A percentile compares a stretch with the other conserved stretches of the same genome.
Conservation (phyloP, 2,329 filamentous ascomycete genomes). For the Leptographium procerum region DNA sequence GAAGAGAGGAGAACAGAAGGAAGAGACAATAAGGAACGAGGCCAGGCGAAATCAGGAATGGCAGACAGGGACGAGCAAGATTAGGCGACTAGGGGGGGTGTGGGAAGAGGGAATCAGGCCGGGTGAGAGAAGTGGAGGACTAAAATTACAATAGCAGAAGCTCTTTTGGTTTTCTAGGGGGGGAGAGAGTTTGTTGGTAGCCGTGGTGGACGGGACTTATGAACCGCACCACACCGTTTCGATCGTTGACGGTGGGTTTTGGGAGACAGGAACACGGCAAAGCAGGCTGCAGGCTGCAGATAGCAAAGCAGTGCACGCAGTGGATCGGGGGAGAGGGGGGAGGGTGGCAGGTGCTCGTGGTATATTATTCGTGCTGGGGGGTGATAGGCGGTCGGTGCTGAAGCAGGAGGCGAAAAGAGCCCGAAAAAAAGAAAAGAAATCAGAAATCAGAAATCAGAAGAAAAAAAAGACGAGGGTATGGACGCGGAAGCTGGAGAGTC, state of each 20-base stretch:
- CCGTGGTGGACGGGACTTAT: neutral
- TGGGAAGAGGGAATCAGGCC: neutral
- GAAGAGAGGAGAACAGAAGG: neutral
- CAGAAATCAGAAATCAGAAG: neutral
- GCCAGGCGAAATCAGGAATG: slow-evolving; percentile 7
- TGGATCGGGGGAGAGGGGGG: too few relatives aligned
- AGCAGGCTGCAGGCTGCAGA: neutral
- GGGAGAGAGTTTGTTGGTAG: neutral
- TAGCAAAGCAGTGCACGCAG: neutral
- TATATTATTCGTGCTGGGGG: too few relatives aligned
- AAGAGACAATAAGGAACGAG: neutral
- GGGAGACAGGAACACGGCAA: neutral
- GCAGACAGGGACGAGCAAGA: slow-evolving; percentile 4
- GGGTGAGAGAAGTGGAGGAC: slow-evolving; percentile 1
- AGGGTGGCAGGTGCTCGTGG: too few relatives aligned
- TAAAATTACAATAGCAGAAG: neutral
- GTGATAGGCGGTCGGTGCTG: neutral
- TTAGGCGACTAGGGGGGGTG: slow-evolving; percentile 7
- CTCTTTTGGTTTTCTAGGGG: neutral
- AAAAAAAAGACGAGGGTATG: neutral
- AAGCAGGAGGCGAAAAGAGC: slow-evolving; percentile 11
- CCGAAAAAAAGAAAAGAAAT: slow-evolving; percentile 10
- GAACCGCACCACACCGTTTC: neutral
- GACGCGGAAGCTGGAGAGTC: slow-evolving; percentile 8
- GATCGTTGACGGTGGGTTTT: neutral